These are phyloP conservation scores for Evernia prunastri DNA, from an alignment of 495 filamentous ascomycete species.

Conservation along the genomic window DNA sequence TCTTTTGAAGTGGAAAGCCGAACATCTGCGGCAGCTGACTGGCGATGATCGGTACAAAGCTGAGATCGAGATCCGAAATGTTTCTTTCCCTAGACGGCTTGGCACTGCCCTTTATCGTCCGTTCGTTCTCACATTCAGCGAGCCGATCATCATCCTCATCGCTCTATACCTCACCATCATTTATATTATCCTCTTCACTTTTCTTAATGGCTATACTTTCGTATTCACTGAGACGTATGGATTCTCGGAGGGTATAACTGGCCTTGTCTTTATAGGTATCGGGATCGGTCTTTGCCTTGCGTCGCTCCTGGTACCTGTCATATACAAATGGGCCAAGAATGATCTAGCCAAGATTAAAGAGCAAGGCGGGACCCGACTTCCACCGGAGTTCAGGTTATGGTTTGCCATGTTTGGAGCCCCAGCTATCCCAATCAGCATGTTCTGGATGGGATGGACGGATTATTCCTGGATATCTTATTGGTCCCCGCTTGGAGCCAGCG, in stretches of 20 bases:
- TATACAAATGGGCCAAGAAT: constrained; percentile 50
- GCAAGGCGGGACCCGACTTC: constrained; percentile 31
- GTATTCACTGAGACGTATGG: constrained; percentile 56
- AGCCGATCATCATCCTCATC: constrained; percentile 49
- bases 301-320: constrained; percentile 42
- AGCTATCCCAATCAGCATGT: constrained; percentile 51
- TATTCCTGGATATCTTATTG: constrained; percentile 47
- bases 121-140: constrained; percentile 37
- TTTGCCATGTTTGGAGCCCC: constrained; percentile 52
- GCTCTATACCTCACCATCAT: constrained; percentile 55
- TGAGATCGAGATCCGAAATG: constrained; percentile 40
- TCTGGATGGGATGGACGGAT: constrained; percentile 58
- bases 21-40: constrained; percentile 40
- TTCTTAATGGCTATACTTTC: constrained; percentile 58
- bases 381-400: constrained; percentile 54
- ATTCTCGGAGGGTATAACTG: constrained; percentile 48
- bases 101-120: constrained; percentile 38
- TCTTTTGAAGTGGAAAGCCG: constrained; percentile 48
- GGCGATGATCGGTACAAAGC: constrained; percentile 40
- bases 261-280: constrained; percentile 54
- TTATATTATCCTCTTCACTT: constrained; percentile 62
- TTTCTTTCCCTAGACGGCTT: constrained; percentile 34
- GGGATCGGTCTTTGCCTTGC: constrained; percentile 47
- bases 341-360: constrained; percentile 38
- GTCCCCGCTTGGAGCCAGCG: constrained; percentile 44